Evolutionary conservation across 1,284 basidiomycete genomes (phyloP).

Genomic region (Ustanciosporium gigantosporum): DNA sequence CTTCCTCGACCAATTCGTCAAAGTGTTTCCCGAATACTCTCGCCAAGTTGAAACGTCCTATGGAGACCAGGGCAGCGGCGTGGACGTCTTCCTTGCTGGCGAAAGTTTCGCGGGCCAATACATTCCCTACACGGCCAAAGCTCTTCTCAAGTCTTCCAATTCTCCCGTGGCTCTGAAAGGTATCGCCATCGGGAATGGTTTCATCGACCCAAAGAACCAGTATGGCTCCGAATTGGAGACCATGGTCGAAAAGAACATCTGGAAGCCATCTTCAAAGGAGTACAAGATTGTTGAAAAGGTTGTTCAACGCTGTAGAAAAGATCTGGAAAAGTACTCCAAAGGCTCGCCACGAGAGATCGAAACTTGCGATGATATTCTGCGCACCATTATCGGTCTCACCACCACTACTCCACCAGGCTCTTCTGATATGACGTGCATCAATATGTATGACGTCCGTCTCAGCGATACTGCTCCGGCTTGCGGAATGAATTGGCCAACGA

Average conservation of each 20-base stretch:
- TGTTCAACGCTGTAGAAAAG: conserved; percentile 70
- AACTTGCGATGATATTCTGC: conserved; percentile 72
- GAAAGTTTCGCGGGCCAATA: conserved; percentile 44
- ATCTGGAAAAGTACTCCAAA: conserved; percentile 61
- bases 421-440: conserved; percentile 72
- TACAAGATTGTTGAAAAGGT: conserved; percentile 51
- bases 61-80: conserved; percentile 69
- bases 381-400: conserved; percentile 69
- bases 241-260: conserved; percentile 75
- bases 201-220: conserved; percentile 87
- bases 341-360: conserved; percentile 69
- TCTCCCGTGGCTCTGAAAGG: conserved; percentile 71
- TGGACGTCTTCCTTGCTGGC: conserved; percentile 64
- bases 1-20: conserved; percentile 85
- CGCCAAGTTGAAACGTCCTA: conserved; percentile 25
- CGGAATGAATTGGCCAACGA: conserved; percentile 98
- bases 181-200: conserved; percentile 91
- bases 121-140: conserved; percentile 69
- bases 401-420: conserved; percentile 32
- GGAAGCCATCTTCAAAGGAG: conserved; percentile 74
- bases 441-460: conserved; percentile 91
- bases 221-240: conserved; percentile 90
- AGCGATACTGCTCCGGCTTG: conserved; percentile 84
- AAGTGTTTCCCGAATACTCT: conserved; percentile 84
- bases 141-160: conserved; percentile 71